Conservation (phyloP, 1,284 basidiomycete genomes). For the Erythrobasidium hasegawianum region DNA sequence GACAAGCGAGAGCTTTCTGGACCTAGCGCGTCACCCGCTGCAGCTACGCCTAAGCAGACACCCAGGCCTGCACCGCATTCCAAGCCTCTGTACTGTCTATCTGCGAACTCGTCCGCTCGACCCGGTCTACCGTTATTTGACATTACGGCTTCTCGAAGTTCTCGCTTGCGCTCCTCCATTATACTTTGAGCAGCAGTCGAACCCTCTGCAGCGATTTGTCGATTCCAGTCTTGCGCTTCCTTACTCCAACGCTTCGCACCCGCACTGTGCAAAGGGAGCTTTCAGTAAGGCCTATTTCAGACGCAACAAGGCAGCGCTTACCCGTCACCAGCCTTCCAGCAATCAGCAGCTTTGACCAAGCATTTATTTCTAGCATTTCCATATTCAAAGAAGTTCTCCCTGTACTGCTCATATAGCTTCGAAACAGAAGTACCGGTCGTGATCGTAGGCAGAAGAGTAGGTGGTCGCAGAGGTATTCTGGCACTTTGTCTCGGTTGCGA, state of each 20-base stretch:
- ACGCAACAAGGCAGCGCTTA: no score
- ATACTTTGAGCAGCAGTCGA: constrained; percentile 67
- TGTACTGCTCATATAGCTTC: constrained; percentile 78
- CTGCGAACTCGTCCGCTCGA: constrained; percentile 52
- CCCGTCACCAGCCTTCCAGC: constrained; percentile 89
- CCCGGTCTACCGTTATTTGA: constrained; percentile 39
- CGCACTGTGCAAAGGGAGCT: constrained; percentile 50
- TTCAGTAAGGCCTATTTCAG: no score
- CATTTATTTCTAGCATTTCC: constrained; percentile 91
- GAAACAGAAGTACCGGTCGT: constrained; percentile 77
- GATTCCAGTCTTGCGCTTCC: constrained; percentile 88
- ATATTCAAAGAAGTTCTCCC: constrained; percentile 77
- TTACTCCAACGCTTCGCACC: constrained; percentile 88
- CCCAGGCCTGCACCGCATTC: constrained; percentile 76
- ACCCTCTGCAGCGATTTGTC: constrained; percentile 82
- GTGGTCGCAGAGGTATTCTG: constrained; percentile 73
- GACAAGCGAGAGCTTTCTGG: constrained; percentile 53
- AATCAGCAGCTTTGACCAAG: constrained; percentile 89
- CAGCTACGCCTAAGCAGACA: constrained; percentile 74
- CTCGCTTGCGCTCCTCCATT: constrained; percentile 70
- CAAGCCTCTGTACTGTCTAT: constrained; percentile 70
- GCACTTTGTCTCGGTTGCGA: constrained; percentile 68
- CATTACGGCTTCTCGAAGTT: constrained; percentile 68
- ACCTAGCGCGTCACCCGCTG: constrained; percentile 37
- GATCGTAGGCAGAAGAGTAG: constrained; percentile 80